Percentiles rank a stretch among this genome's conserved stretches.
phyloP scores from a whole-genome alignment of 805 yeast species.

The Wickerhamomyces xylosicus region DNA sequence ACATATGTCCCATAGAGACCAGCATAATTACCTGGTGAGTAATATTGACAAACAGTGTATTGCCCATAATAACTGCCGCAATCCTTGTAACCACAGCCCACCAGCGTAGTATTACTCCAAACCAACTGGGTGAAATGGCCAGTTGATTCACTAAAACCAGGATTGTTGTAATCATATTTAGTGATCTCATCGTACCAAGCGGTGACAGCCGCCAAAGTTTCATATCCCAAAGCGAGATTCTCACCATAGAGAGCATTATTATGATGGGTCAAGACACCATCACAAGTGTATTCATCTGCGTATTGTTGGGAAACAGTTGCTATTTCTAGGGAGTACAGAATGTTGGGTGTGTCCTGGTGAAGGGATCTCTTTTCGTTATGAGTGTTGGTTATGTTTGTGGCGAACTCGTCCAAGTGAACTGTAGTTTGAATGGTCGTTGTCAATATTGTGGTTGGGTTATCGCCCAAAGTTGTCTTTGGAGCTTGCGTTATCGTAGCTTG shows the following conservation, averaged over 20 bases:
- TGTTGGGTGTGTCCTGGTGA: conserved; percentile 35
- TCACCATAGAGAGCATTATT: conserved; percentile 58
- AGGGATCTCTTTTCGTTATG: conserved; percentile 50
- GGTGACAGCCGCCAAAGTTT: conserved; percentile 44
- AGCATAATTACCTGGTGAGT: conserved; percentile 54
- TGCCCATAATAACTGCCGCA: conserved; percentile 41
- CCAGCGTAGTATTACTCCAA: conserved; percentile 49
- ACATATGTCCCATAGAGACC: conserved; percentile 32
- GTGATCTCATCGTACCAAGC: conserved; percentile 71
- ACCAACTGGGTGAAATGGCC: conserved; percentile 80
- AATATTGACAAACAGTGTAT: conserved; percentile 63
- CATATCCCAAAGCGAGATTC: conserved; percentile 69
- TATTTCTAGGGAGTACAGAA: conserved; percentile 46
- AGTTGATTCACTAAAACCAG: conserved; percentile 35
- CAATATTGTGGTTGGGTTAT: conserved; percentile 13
- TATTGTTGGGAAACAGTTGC: conserved; percentile 46
- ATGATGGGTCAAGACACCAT: conserved; percentile 51
- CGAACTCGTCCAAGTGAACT: conserved; percentile 5
- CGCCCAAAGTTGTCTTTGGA: conserved; percentile 8
- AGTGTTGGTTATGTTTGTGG: conserved; percentile 3
- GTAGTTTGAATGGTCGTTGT: conserved; percentile 10
- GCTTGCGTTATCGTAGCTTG: conserved; percentile 3
- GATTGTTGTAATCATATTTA: conserved; percentile 39
- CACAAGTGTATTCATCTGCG: conserved; percentile 47
- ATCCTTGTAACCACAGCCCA: conserved; percentile 64